A percentile compares a stretch with the other conserved stretches of the same genome.
Evolutionary conservation across 192 early-diverging fungal genomes (phyloP).

Genomic region (Umbelopsis vinacea): DNA sequence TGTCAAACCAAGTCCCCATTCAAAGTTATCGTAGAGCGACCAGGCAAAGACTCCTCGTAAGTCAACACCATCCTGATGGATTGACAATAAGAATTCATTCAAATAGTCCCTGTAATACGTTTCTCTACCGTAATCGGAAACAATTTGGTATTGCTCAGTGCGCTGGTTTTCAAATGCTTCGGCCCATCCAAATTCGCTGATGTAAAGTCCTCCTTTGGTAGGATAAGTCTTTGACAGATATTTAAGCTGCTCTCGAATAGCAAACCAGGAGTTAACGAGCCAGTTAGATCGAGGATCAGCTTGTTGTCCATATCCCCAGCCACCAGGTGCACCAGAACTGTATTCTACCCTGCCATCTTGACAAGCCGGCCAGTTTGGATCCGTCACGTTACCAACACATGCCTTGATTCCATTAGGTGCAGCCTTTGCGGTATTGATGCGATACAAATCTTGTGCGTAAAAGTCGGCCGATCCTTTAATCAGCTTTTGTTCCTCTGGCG

Average conservation of each 20-base stretch:
- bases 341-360: neutral
- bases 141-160: slow-evolving; percentile 14
- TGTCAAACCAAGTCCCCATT: neutral
- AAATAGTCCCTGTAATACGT: slow-evolving; percentile 1
- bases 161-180: slow-evolving; percentile 20
- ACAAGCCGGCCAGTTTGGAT: slow-evolving; percentile 4
- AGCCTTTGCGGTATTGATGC: slow-evolving; percentile 10
- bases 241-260: slow-evolving; percentile 4
- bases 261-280: slow-evolving; percentile 17
- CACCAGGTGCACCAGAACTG: slow-evolving; percentile 14
- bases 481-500: slow-evolving; percentile 7
- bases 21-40: slow-evolving; percentile 10
- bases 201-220: slow-evolving; percentile 1
- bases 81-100: slow-evolving; percentile 2
- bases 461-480: slow-evolving; percentile 9
- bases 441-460: slow-evolving; percentile 18
- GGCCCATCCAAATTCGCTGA: slow-evolving; percentile 12
- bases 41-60: slow-evolving; percentile 1
- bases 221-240: slow-evolving; percentile 6
- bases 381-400: neutral
- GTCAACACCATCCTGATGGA: slow-evolving; percentile 3
- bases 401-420: slow-evolving; percentile 13
- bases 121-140: slow-evolving; percentile 14
- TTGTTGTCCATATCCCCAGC: slow-evolving; percentile 10
- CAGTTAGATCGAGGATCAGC: neutral